Evolutionary conservation across 805 yeast species (phyloP).

Genomic region (Vanderwaltozyma tropicalis): DNA sequence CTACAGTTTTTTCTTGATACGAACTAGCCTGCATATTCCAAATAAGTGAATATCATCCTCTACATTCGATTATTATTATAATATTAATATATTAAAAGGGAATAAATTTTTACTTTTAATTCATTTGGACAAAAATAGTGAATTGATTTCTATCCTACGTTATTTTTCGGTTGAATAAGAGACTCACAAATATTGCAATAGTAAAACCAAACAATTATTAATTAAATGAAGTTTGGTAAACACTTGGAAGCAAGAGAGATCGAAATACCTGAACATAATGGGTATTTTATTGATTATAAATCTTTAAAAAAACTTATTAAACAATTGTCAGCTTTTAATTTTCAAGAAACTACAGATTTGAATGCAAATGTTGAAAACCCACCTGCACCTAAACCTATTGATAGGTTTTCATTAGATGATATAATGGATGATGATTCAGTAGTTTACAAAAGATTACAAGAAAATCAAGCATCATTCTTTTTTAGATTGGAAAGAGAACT

Average conservation of each 20-base stretch:
- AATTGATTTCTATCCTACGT: no score
- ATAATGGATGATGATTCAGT: conserved; percentile 28
- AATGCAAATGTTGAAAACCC: not conserved
- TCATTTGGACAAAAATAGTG: no score
- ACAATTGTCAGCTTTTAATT: conserved; percentile 45
- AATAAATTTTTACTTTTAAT: no score
- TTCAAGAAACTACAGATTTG: not conserved
- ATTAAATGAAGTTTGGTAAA: conserved; percentile 78
- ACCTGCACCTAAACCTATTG: not conserved
- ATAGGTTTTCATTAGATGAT: not conserved
- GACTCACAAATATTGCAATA: no score
- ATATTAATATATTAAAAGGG: no score
- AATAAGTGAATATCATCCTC: no score
- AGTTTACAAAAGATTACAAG: conserved; percentile 54
- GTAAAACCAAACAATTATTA: not conserved
- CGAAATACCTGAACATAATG: conserved; percentile 90
- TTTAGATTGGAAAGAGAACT: conserved; percentile 88
- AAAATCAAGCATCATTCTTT: conserved; percentile 78
- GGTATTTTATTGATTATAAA: conserved; percentile 89
- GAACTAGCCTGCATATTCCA: no score
- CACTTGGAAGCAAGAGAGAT: conserved; percentile 87
- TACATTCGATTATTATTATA: no score
- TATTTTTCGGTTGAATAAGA: no score
- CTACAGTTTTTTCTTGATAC: no score
- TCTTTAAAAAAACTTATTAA: conserved; percentile 87